A percentile compares a stretch with the other conserved stretches of the same genome.
These are phyloP conservation scores for Pleurozium schreberi DNA, from an alignment of 225 moss, liverwort and hornwort species.

Conservation along the genomic window DNA sequence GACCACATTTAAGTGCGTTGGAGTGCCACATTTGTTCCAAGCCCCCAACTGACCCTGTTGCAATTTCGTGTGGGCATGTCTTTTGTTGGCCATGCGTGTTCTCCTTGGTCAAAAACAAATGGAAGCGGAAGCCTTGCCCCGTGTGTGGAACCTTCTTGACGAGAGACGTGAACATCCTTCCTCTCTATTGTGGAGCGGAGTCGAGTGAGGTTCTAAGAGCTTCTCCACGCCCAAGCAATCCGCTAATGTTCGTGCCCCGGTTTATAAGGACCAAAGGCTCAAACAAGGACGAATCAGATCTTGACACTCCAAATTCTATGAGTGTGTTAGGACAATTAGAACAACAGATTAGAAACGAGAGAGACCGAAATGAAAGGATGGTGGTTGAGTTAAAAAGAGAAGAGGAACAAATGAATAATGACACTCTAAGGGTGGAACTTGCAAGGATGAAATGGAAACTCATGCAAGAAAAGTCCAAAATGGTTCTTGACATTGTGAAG, in stretches of 20 bases:
- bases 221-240: neutral
- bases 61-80: neutral
- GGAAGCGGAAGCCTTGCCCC: neutral
- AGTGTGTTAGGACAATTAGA: neutral
- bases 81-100: neutral
- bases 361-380: neutral
- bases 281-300: too few species aligned
- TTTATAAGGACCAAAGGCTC: too few species aligned
- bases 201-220: too few species aligned
- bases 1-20: neutral
- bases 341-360: neutral
- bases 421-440: fast-evolving
- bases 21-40: neutral
- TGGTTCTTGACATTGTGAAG: neutral
- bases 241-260: fast-evolving
- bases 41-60: neutral
- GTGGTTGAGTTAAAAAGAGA: fast-evolving
- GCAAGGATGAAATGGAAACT: neutral
- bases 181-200: neutral
- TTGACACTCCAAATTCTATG: too few species aligned
- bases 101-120: neutral
- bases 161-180: neutral
- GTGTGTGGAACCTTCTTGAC: neutral
- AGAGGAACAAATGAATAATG: neutral
- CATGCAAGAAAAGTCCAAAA: too few species aligned